Evolutionary conservation across 2,329 filamentous ascomycete genomes (phyloP).

Genomic region (Fusarium sacchari): DNA sequence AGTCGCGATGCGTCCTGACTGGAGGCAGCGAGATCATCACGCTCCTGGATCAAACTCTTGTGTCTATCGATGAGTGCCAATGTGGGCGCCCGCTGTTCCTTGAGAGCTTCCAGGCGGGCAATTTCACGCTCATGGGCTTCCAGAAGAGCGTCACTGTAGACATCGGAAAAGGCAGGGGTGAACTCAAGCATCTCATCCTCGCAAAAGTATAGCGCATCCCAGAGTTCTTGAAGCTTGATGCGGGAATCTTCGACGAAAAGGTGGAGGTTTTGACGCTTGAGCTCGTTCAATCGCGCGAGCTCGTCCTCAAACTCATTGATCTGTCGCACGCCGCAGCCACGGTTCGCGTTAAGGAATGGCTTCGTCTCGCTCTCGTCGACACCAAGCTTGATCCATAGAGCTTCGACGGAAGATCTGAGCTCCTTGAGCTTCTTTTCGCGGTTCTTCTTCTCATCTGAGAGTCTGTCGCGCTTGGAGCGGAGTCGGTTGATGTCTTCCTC

Average conservation of each 20-base stretch:
- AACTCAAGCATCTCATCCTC: constrained; percentile 99
- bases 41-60: constrained; percentile 82
- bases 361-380: constrained; percentile 86
- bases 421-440: constrained; percentile 83
- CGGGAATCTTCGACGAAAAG: constrained; percentile 95
- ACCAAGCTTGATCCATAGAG: constrained; percentile 87
- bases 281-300: constrained; percentile 83
- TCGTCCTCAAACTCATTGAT: constrained; percentile 98
- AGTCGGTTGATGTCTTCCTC: constrained; percentile 84
- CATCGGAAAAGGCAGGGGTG: constrained; percentile 94
- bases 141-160: constrained; percentile 94
- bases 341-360: constrained; percentile 84
- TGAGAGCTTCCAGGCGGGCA: constrained; percentile 79
- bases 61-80: constrained; percentile 86
- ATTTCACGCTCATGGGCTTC: constrained; percentile 97
- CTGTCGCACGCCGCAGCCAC: constrained; percentile 88
- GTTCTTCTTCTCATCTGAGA: constrained; percentile 87
- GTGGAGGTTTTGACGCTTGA: constrained; percentile 95
- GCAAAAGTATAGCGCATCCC: constrained; percentile 93
- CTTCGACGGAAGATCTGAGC: constrained; percentile 80
- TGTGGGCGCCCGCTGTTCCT: constrained; percentile 86
- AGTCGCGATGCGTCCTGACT: constrained; percentile 95
- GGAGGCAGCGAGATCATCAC: constrained; percentile 86
- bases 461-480: constrained; percentile 78
- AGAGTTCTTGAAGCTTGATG: constrained; percentile 89